Percentiles rank a stretch among this genome's conserved stretches.
phyloP scores from a whole-genome alignment of 371 early-diverging fungal genomes.

The Rhizomucor pusillus region DNA sequence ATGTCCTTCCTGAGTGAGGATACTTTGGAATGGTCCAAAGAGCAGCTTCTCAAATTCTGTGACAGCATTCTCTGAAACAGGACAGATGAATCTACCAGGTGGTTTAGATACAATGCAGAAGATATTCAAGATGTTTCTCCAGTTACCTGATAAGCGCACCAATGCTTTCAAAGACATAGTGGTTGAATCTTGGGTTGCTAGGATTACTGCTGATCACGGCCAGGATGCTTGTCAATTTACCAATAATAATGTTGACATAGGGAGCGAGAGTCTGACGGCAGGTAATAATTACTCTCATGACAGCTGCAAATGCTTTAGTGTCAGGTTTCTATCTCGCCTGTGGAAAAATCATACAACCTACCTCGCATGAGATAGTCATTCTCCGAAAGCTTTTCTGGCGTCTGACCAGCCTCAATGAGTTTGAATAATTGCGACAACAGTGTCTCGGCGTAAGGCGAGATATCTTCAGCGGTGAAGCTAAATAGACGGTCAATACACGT shows the following conservation, averaged over 20 bases:
- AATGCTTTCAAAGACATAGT: constrained; percentile 93
- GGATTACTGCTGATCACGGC: constrained; percentile 91
- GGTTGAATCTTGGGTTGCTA: constrained; percentile 96
- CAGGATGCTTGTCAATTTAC: constrained; percentile 72
- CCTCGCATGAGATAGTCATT: constrained; percentile 92
- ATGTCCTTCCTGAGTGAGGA: constrained; percentile 85
- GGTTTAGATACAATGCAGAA: not conserved
- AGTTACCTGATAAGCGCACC: constrained; percentile 77
- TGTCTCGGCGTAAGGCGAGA: constrained; percentile 65
- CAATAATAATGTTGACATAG: constrained; percentile 69
- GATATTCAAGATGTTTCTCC: not conserved
- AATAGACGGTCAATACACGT: not conserved
- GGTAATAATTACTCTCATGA: constrained; percentile 81
- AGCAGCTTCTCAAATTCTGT: constrained; percentile 75
- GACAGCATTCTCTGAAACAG: constrained; percentile 62
- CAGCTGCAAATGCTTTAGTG: constrained; percentile 30
- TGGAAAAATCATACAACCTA: constrained; percentile 20
- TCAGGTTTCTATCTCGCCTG: not conserved
- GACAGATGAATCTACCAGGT: constrained; percentile 47
- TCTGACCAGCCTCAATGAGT: constrained; percentile 62
- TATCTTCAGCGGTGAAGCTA: constrained; percentile 70
- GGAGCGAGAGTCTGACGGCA: constrained; percentile 70
- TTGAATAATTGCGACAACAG: constrained; percentile 77
- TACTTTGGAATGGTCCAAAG: constrained; percentile 83
- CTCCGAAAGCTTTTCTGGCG: constrained; percentile 89